Evolutionary conservation across 768 basidiomycete species (phyloP).

Genomic region (Kwoniella sp.): DNA sequence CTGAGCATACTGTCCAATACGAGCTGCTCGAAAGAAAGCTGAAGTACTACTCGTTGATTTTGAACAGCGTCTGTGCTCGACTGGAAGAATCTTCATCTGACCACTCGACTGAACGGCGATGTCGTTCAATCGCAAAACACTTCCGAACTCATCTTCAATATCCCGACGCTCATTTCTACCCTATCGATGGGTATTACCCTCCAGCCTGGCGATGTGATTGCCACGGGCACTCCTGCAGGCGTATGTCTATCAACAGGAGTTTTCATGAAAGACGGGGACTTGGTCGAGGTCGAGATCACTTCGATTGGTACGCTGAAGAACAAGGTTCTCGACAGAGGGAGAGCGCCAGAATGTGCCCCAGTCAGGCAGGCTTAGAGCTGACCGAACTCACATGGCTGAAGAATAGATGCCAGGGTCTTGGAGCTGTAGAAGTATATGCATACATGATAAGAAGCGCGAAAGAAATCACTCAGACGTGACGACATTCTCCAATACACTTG

Average conservation of each 20-base stretch:
- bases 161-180: conserved; percentile 49
- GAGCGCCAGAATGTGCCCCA: conserved; percentile 13
- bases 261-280: conserved; percentile 45
- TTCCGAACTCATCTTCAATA: conserved; percentile 48
- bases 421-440: no score
- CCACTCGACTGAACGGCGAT: conserved; percentile 44
- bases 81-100: conserved; percentile 35
- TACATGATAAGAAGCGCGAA: no score
- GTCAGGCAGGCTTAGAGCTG: conserved; percentile 12
- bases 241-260: conserved; percentile 35
- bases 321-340: conserved; percentile 20
- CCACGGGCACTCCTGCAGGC: conserved; percentile 50
- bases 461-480: no score
- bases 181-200: conserved; percentile 44
- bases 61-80: conserved; percentile 30
- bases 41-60: no score
- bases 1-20: no score
- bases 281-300: conserved; percentile 44
- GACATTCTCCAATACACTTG: no score
- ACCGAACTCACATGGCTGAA: no score
- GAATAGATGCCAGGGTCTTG: no score
- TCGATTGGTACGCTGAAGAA: conserved; percentile 42
- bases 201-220: conserved; percentile 48
- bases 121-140: conserved; percentile 40
- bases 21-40: no score